A percentile compares a stretch with the other conserved stretches of the same genome.
These are phyloP conservation scores for Fomitopsis pinicola DNA, from an alignment of 1,284 basidiomycete genomes.

Conservation along the genomic window DNA sequence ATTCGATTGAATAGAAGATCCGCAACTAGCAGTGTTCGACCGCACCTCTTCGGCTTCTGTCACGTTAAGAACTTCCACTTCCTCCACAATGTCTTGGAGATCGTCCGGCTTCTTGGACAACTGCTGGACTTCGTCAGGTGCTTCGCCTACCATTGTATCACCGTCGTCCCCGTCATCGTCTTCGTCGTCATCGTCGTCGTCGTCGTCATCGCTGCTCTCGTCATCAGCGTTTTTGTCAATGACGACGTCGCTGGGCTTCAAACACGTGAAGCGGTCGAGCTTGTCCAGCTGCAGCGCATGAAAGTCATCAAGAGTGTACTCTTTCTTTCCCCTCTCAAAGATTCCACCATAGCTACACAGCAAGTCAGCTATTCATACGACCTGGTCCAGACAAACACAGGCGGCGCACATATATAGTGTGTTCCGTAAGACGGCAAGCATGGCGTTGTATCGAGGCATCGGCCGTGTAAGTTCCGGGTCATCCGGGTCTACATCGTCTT, in stretches of 20 bases:
- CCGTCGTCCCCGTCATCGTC: conserved; percentile 33
- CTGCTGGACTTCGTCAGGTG: conserved; percentile 12
- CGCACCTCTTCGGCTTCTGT: conserved; percentile 20
- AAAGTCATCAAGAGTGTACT: conserved; percentile 87
- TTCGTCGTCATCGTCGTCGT: conserved; percentile 42
- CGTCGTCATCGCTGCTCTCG: conserved; percentile 54
- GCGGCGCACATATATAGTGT: conserved; percentile 77
- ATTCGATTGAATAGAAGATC: neutral
- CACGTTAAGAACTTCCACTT: conserved; percentile 11
- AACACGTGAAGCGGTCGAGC: conserved; percentile 69
- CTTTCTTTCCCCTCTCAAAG: conserved; percentile 73
- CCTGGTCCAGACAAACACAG: neutral
- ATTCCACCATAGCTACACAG: conserved; percentile 78
- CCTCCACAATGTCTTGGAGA: conserved; percentile 2
- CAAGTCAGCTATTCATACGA: neutral
- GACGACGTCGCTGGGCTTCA: conserved; percentile 61
- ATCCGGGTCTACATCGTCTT: conserved; percentile 48
- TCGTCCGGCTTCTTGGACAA: neutral
- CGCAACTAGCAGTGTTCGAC: neutral
- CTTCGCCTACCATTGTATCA: conserved; percentile 21
- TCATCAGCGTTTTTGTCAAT: conserved; percentile 60
- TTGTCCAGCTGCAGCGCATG: conserved; percentile 77
- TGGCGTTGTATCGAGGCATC: conserved; percentile 84
- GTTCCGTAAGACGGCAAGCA: conserved; percentile 85
- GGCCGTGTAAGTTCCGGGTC: conserved; percentile 74